phyloP scores from a whole-genome alignment of 805 yeast genomes.

The Myxozyma lipomycoides region DNA sequence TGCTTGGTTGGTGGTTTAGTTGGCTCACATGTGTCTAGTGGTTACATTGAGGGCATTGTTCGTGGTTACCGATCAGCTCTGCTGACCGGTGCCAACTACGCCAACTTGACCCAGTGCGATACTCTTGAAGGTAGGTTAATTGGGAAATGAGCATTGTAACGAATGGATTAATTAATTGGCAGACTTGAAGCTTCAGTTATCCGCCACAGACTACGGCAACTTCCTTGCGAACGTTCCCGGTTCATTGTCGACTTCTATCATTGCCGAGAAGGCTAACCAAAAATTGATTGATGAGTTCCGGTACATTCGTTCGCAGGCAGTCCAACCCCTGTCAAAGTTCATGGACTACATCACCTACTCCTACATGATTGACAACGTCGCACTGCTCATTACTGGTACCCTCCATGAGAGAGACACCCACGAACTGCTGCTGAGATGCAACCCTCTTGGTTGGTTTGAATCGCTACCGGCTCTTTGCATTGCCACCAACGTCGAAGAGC shows the following conservation, averaged over 20 bases:
- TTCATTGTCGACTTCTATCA: constrained; percentile 78
- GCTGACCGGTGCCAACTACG: constrained; percentile 71
- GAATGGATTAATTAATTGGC: not conserved
- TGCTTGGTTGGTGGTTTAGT: not conserved
- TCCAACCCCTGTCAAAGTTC: constrained; percentile 72
- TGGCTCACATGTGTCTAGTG: constrained; percentile 39
- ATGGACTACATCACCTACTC: constrained; percentile 92
- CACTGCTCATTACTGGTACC: constrained; percentile 93
- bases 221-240: constrained; percentile 78
- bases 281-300: constrained; percentile 80
- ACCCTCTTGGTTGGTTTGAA: constrained; percentile 98
- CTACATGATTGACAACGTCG: constrained; percentile 97
- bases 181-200: constrained; percentile 86
- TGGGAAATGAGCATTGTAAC: not conserved
- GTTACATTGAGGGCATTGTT: constrained; percentile 90
- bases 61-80: constrained; percentile 91
- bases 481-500: constrained; percentile 91
- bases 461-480: constrained; percentile 92
- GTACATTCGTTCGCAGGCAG: constrained; percentile 78
- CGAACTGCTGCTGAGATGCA: constrained; percentile 86
- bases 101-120: constrained; percentile 94
- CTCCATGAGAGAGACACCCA: constrained; percentile 88
- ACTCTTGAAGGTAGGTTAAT: constrained; percentile 55
- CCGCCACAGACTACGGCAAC: constrained; percentile 94
- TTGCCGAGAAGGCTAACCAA: constrained; percentile 71